Percentiles rank a stretch among this genome's conserved stretches.
phyloP scores from a whole-genome alignment of 805 yeast genomes.

The Kluyveromyces wickerhamii region DNA sequence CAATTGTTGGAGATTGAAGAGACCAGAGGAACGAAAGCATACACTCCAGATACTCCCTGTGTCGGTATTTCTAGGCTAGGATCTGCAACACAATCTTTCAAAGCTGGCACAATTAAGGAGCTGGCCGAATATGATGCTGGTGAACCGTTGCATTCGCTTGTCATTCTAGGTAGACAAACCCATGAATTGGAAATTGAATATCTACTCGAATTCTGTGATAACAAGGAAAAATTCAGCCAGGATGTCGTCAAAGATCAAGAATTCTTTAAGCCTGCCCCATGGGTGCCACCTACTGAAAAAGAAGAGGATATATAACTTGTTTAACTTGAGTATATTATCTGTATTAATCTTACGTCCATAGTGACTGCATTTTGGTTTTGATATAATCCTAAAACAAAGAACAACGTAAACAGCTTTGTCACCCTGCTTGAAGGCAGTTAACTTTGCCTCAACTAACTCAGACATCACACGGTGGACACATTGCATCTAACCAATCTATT shows the following conservation, averaged over 20 bases:
- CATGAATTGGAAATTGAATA: slow-evolving; percentile 90
- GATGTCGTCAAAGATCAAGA: slow-evolving; percentile 51
- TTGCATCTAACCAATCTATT: no score
- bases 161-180: slow-evolving; percentile 85
- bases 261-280: slow-evolving; percentile 64
- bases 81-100: slow-evolving; percentile 71
- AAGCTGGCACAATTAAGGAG: slow-evolving; percentile 76
- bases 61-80: slow-evolving; percentile 91
- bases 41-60: slow-evolving; percentile 83
- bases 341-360: no score
- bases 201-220: slow-evolving; percentile 64
- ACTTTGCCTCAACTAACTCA: no score
- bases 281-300: slow-evolving; percentile 43
- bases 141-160: slow-evolving; percentile 86
- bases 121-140: slow-evolving; percentile 82
- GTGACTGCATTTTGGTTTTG: no score
- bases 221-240: slow-evolving; percentile 40
- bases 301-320: slow-evolving; percentile 11
- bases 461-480: no score
- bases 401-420: no score
- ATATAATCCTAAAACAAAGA: no score
- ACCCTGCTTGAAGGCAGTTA: no score
- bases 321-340: not conserved
- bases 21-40: slow-evolving; percentile 63
- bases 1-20: slow-evolving; percentile 88